Base-by-base conservation (phyloP, 2,329 filamentous ascomycete species). In the Fonsecaea multimorphosa region DNA sequence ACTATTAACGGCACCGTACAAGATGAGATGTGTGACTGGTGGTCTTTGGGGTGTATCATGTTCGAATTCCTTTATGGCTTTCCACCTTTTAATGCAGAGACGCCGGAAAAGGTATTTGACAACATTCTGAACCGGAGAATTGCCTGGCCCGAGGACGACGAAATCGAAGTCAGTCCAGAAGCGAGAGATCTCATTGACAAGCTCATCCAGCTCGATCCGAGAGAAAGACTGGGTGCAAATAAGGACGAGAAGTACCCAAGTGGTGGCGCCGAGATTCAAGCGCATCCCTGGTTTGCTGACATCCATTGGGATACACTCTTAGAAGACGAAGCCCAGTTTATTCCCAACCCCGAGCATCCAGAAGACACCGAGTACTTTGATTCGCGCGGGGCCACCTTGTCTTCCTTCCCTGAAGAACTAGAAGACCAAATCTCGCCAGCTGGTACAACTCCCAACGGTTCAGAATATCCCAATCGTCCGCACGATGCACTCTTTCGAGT, bases 361-460 rank as follows among this genome's bases (percentile, higher is more conserved):
- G 95, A 99, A 76, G 94, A 99, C 74, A 99, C 95, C 0, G 96
- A 99, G 75, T 99, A 99, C 75, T 99, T 99, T 72, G 95, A 99
- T 79, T 81, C 92, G 24, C 87, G 95, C 70, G 95, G 95, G 31
- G 95, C 95, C 16, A 96, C 93, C 0, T 84, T 98, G 71, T 92
- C 97, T 73, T 91, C 91, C 2, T 99, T 99, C 76, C 89, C 91
- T 0, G 93, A 97, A 69, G 95, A 99, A 76, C 90, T 97, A 73
- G 94, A 98, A 75, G 95, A 98, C 73, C 91, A 96, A 74, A 80
- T 85, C 49, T 90, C 92, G 0, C 91, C 93, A 8, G 87, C 90
- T n/a, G 84, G 87, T 1, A 86, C 87, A 0, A 87, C 91, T 1
- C 64, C 70, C 34, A 65, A 68, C 34, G 87, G 87, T 36, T 86